phyloP scores from a whole-genome alignment of 768 basidiomycete species.

The Russula sp. region DNA sequence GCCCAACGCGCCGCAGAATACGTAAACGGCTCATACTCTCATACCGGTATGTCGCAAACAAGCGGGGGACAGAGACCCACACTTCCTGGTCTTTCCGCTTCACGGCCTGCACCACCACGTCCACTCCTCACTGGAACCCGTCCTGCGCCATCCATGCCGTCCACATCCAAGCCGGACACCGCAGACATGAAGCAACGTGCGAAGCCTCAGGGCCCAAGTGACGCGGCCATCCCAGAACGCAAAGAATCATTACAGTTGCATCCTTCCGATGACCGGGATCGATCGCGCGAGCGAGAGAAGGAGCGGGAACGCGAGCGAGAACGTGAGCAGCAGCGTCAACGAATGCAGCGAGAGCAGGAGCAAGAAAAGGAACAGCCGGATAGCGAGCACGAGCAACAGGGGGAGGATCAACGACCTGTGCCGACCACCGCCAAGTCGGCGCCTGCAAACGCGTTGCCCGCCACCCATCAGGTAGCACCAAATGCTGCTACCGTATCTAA shows the following conservation, averaged over 20 bases:
- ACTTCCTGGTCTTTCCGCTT: constrained; percentile 46
- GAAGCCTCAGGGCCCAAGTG: constrained; percentile 54
- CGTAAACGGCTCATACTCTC: constrained; percentile 53
- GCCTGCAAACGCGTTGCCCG: constrained; percentile 45
- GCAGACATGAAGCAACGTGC: constrained; percentile 65
- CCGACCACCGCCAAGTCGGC: constrained; percentile 45
- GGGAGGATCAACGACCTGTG: constrained; percentile 33
- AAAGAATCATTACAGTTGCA: constrained; percentile 46
- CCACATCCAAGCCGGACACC: constrained; percentile 52
- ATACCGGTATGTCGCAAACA: constrained; percentile 39
- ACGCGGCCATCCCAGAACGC: constrained; percentile 40
- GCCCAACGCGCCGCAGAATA: constrained; percentile 61
- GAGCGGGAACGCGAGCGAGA: constrained; percentile 32
- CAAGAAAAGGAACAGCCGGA: constrained; percentile 38
- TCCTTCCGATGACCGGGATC: constrained; percentile 33
- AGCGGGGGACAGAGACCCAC: constrained; percentile 34
- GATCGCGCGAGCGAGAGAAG: constrained; percentile 27
- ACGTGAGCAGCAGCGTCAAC: constrained; percentile 32
- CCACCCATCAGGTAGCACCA: constrained; percentile 43
- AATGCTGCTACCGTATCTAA: constrained; percentile 50
- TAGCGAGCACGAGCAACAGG: constrained; percentile 35
- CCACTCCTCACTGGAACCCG: constrained; percentile 57
- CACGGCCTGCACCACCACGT: constrained; percentile 66
- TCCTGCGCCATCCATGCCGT: constrained; percentile 53
- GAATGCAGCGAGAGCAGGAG: constrained; percentile 30